These are phyloP conservation scores for Aureobasidium sp. DNA, from an alignment of 2,329 filamentous ascomycete genomes.

Conservation along the genomic window DNA sequence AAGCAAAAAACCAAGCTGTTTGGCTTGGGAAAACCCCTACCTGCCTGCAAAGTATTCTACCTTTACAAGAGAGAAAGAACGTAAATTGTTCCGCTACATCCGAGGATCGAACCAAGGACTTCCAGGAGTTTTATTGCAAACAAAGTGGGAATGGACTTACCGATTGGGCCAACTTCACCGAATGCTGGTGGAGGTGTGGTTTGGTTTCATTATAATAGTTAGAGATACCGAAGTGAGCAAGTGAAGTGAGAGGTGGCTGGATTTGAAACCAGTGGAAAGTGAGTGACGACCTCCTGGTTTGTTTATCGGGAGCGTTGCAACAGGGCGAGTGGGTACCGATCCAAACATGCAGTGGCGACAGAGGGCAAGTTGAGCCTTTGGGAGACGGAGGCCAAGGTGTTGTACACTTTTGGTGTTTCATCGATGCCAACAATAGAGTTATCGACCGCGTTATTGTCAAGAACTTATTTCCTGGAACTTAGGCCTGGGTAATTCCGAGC, in stretches of 20 bases:
- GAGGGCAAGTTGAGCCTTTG: not conserved
- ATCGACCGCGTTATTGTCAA: conserved; percentile 2
- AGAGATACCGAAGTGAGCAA: too few relatives aligned
- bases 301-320: not conserved
- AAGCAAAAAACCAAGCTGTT: not conserved
- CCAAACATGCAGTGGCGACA: not conserved
- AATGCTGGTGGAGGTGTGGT: not conserved
- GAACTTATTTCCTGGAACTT: not conserved
- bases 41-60: conserved; percentile 1
- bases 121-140: not conserved
- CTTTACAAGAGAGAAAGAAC: not conserved
- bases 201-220: too few relatives aligned
- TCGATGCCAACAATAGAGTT: not conserved
- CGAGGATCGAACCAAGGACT: not conserved
- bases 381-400: not conserved
- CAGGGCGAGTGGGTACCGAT: not conserved
- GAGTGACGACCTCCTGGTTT: not conserved
- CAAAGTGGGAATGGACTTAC: not conserved
- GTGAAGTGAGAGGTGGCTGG: not conserved
- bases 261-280: not conserved
- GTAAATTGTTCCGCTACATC: not conserved
- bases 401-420: not conserved
- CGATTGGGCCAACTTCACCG: not conserved
- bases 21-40: not conserved
- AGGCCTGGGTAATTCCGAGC: not conserved